phyloP scores from a whole-genome alignment of 495 filamentous ascomycete species.

The Penicillium paxilli region DNA sequence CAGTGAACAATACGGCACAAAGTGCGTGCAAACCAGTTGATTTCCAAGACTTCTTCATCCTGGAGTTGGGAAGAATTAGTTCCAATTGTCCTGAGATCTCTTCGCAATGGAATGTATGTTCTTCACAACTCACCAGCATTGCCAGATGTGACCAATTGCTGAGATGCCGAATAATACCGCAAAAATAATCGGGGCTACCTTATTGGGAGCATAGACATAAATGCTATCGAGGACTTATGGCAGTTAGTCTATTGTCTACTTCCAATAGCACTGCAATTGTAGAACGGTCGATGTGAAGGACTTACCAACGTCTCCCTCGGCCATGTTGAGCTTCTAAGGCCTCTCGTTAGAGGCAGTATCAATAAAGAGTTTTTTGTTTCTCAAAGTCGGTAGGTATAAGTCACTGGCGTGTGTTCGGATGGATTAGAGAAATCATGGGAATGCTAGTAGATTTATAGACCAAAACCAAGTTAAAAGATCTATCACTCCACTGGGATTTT shows the following conservation, averaged over 20 bases:
- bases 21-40: slow-evolving; percentile 43
- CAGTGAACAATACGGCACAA: slow-evolving; percentile 34
- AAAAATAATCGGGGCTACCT: slow-evolving; percentile 59
- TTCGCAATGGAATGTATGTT: not conserved
- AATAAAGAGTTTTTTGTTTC: not conserved
- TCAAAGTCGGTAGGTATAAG: too few species aligned
- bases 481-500: too few species aligned
- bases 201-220: slow-evolving; percentile 66
- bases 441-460: too few species aligned
- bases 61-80: not conserved
- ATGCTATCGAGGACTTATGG: slow-evolving; percentile 31
- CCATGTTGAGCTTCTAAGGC: not conserved
- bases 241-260: not conserved
- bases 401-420: too few species aligned
- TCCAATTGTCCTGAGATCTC: not conserved
- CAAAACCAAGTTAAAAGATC: too few species aligned
- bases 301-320: not conserved
- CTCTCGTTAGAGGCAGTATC: too few species aligned
- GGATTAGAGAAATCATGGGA: too few species aligned
- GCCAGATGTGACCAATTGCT: slow-evolving; percentile 51
- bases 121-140: slow-evolving; percentile 51
- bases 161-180: slow-evolving; percentile 53
- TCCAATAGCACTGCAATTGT: not conserved
- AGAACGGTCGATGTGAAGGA: too few species aligned
- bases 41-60: slow-evolving; percentile 33